Evolutionary conservation across 768 basidiomycete species (phyloP).

Genomic region (Sutorius australiensis): DNA sequence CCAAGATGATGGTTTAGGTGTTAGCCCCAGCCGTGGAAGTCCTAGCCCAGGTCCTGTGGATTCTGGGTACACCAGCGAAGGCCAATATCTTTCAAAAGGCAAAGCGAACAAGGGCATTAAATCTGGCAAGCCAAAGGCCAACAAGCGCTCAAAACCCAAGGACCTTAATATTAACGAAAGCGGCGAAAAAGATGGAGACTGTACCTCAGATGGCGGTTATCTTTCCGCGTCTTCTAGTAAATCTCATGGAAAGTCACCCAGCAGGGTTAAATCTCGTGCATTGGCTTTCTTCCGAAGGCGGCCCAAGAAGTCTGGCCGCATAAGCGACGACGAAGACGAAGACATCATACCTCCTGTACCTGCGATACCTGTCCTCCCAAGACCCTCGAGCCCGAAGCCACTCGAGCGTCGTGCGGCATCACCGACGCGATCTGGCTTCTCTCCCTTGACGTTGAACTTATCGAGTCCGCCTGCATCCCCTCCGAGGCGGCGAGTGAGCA

Average conservation of each 20-base stretch:
- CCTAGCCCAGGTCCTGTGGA: slow-evolving; percentile 20
- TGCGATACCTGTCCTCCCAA: slow-evolving; percentile 25
- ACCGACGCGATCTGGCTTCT: slow-evolving; percentile 27
- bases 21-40: slow-evolving; percentile 4
- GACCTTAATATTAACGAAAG: slow-evolving; percentile 14
- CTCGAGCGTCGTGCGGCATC: slow-evolving; percentile 25
- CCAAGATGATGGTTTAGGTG: slow-evolving; percentile 21
- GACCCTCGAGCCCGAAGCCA: slow-evolving; percentile 29
- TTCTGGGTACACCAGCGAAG: slow-evolving; percentile 29
- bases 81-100: slow-evolving; percentile 30
- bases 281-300: slow-evolving; percentile 33
- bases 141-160: slow-evolving; percentile 18
- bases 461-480: slow-evolving; percentile 19
- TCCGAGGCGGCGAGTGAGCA: slow-evolving; percentile 20
- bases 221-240: slow-evolving; percentile 34
- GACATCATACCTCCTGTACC: slow-evolving; percentile 30
- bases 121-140: slow-evolving; percentile 13
- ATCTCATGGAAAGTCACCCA: slow-evolving; percentile 27
- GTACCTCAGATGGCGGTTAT: slow-evolving; percentile 30
- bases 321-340: slow-evolving; percentile 32
- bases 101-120: slow-evolving; percentile 20
- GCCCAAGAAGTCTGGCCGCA: slow-evolving; percentile 21
- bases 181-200: slow-evolving; percentile 21
- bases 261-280: slow-evolving; percentile 30
- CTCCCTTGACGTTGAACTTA: slow-evolving; percentile 24